These are phyloP conservation scores for Syzygium syzygioides DNA, from an alignment of 441 rosid genomes.

Conservation along the genomic window DNA sequence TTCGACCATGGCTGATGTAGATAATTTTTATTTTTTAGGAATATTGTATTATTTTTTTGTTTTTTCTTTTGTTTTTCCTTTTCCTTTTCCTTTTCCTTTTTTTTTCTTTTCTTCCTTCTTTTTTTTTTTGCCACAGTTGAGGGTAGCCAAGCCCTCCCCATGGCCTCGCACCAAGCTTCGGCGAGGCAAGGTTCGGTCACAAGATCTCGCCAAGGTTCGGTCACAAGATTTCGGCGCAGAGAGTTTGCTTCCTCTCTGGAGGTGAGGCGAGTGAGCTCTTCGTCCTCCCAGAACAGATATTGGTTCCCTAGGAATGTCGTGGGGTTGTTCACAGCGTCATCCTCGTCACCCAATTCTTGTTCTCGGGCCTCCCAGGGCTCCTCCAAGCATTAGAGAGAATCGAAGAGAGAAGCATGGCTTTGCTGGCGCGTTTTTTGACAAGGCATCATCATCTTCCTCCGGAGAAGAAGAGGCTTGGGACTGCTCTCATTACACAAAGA, in stretches of 20 bases:
- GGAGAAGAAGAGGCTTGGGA: constrained; percentile 35
- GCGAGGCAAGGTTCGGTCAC: neutral
- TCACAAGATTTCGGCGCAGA: neutral
- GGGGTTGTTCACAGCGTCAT: constrained; percentile 8
- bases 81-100: no score
- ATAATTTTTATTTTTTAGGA: no score
- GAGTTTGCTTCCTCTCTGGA: constrained; percentile 2
- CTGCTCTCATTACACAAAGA: constrained; percentile 27
- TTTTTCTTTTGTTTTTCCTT: no score
- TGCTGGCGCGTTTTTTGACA: neutral
- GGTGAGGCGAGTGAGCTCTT: constrained; percentile 1
- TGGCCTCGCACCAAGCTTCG: neutral
- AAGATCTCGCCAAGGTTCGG: neutral
- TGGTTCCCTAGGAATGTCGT: neutral
- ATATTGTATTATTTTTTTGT: no score
- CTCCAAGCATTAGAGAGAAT: constrained; percentile 50
- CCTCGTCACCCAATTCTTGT: constrained; percentile 4
- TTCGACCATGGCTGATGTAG: no score
- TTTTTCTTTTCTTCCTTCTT: no score
- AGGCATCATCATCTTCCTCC: constrained; percentile 35
- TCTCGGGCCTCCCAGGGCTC: constrained; percentile 29
- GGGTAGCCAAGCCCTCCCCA: neutral
- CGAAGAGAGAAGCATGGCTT: constrained; percentile 17
- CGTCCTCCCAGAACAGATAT: constrained; percentile 3
- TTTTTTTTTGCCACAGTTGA: no score